Evolutionary conservation across 2,329 filamentous ascomycete genomes (phyloP).

Genomic region (Cytospora chrysosperma): DNA sequence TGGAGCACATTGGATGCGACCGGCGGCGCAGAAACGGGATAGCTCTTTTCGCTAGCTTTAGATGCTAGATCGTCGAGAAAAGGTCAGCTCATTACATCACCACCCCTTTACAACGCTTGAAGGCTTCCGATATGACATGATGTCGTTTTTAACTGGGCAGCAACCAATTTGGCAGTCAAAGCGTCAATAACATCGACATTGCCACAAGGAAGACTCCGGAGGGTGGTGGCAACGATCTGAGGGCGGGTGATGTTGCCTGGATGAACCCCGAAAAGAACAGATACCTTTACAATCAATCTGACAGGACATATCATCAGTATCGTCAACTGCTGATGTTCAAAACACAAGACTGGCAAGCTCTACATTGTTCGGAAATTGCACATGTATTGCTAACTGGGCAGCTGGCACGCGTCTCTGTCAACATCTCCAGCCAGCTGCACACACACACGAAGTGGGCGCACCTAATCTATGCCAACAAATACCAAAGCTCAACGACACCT

Average conservation of each 20-base stretch:
- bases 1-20: background rate
- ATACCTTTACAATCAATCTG: too few species aligned
- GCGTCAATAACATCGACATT: too few species aligned
- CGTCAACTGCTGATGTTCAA: background rate
- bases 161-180: too few species aligned
- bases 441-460: background rate
- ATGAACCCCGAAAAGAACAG: too few species aligned
- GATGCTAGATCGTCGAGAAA: constrained; percentile 1
- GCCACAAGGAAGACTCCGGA: too few species aligned
- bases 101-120: background rate
- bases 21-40: background rate
- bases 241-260: too few species aligned
- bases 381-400: background rate
- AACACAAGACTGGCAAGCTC: too few species aligned
- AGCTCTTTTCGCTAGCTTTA: constrained; percentile 2
- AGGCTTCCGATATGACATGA: background rate
- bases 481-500: background rate
- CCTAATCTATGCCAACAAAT: background rate
- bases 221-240: too few species aligned
- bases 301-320: too few species aligned
- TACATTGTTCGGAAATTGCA: too few species aligned
- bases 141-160: too few species aligned
- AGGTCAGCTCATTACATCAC: constrained; percentile 20
- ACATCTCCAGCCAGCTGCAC: background rate
- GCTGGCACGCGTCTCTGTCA: background rate